Evolutionary conservation across 1,284 basidiomycete genomes (phyloP), one percentile per base, ranked within the genome.

Genomic region (Xanthoconium separans): DNA sequence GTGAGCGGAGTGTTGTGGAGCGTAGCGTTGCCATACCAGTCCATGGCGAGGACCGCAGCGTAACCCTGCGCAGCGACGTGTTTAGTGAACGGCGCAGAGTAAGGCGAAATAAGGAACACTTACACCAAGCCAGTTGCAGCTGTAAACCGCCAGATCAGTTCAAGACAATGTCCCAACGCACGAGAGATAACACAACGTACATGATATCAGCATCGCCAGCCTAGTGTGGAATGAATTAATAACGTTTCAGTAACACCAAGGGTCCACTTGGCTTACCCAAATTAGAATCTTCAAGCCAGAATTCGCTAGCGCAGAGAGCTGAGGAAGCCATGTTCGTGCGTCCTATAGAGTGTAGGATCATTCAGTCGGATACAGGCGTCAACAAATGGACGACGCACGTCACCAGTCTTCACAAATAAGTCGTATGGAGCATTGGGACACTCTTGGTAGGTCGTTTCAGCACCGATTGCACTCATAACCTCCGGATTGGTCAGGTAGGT

Each of bases 71-170:
- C 24, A 5, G 5, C 6, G 34, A 27, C 27, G 27, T 7, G 27
- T 43, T 50, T 31, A 56, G 33, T 41, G 18, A 36, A 27, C 10
- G 8, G 27, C 6, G 27, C 7, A 6, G 27, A 13, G 2, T 9
- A 7, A 13, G 39, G 3, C 4, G 0, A 36, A 16, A 24, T 1
- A 3, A 2, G 1, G 22, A 24, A 24, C 29, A 44, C 57, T 13
- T 58, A 70, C 79, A 18, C 84, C 83, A 6, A 85, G 66, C 84
- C 84, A 85, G 62, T 86, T 85, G 58, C 83, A 85, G 56, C 84
- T 84, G 31, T 8, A 8, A 18, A 56, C 20, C 15, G 44, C 27
- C 27, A 27, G 4, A 44, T 44, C 11, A n/a, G 34, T 36, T n/a
- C 16, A 9, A n/a, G 36, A 27, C 27, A 6, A 27, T 27, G 27